Evolutionary conservation across 176 grass and related monocot species (phyloP).

Genomic region (Olyra latifolia): DNA sequence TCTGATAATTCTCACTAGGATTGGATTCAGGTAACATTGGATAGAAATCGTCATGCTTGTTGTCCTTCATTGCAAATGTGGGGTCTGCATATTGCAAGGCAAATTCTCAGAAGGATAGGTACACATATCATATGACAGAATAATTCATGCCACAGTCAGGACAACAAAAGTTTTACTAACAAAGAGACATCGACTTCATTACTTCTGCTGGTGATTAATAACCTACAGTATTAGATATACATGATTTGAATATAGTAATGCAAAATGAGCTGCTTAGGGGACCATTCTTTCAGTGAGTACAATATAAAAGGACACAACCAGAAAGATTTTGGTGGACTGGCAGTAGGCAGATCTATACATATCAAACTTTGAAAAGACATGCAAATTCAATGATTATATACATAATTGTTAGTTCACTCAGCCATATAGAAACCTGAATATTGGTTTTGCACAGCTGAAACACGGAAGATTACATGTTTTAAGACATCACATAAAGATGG

Average conservation of each 20-base stretch:
- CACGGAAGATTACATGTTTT: neutral
- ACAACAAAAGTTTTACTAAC: neutral
- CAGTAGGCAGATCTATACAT: neutral
- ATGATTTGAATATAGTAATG: slow-evolving; percentile 1
- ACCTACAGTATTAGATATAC: neutral
- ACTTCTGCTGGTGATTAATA: neutral
- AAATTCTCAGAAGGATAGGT: slow-evolving; percentile 15
- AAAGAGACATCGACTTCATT: neutral
- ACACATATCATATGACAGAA: neutral
- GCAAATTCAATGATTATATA: neutral
- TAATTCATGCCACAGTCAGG: neutral
- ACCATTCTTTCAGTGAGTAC: neutral
- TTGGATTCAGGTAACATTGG: slow-evolving; percentile 41
- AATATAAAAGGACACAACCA: neutral
- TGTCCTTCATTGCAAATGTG: slow-evolving; percentile 11
- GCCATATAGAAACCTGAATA: slow-evolving; percentile 1
- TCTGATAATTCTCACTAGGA: slow-evolving; percentile 30
- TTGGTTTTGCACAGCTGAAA: slow-evolving; percentile 1
- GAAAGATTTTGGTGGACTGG: neutral
- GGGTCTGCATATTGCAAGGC: slow-evolving; percentile 38
- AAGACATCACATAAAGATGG: neutral
- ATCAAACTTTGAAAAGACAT: neutral
- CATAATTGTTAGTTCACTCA: neutral
- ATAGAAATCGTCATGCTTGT: slow-evolving; percentile 31
- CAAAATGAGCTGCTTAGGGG: neutral